phyloP scores from a whole-genome alignment of 2,329 filamentous ascomycete species.

The Claviceps purpurea region DNA sequence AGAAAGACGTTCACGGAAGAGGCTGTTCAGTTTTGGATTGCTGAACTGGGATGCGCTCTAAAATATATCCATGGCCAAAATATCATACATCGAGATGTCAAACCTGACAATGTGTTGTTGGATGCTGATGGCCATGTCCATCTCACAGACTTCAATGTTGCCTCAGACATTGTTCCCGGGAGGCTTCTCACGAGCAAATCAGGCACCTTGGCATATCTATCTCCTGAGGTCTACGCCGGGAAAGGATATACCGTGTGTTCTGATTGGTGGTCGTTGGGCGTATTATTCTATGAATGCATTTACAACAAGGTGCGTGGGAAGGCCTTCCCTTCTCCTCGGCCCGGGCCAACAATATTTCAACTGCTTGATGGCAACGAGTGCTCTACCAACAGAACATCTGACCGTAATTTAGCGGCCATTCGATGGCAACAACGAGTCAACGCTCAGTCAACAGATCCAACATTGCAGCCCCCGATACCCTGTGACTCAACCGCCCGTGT shows the following conservation, averaged over 20 bases:
- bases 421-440: conserved; percentile 74
- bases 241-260: conserved; percentile 80
- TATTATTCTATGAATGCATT: conserved; percentile 98
- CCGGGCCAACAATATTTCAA: no score
- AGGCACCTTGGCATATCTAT: conserved; percentile 87
- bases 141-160: conserved; percentile 97
- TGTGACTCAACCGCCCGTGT: conserved; percentile 84
- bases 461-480: conserved; percentile 76
- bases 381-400: no score
- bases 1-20: conserved; percentile 97
- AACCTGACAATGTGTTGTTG: conserved; percentile 81
- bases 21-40: conserved; percentile 92
- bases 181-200: conserved; percentile 89
- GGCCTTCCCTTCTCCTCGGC: not conserved
- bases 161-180: conserved; percentile 76
- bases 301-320: conserved; percentile 71
- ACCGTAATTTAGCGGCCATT: conserved; percentile 63
- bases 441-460: conserved; percentile 66
- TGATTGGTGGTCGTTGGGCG: conserved; percentile 97
- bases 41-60: conserved; percentile 82
- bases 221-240: conserved; percentile 87
- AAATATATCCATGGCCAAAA: conserved; percentile 74
- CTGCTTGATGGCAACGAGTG: no score
- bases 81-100: conserved; percentile 84
- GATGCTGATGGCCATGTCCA: conserved; percentile 90